Percentiles rank a stretch among this genome's conserved stretches.
Evolutionary conservation across 495 filamentous ascomycete species (phyloP).

Genomic region (Chaetomium cochliodes): DNA sequence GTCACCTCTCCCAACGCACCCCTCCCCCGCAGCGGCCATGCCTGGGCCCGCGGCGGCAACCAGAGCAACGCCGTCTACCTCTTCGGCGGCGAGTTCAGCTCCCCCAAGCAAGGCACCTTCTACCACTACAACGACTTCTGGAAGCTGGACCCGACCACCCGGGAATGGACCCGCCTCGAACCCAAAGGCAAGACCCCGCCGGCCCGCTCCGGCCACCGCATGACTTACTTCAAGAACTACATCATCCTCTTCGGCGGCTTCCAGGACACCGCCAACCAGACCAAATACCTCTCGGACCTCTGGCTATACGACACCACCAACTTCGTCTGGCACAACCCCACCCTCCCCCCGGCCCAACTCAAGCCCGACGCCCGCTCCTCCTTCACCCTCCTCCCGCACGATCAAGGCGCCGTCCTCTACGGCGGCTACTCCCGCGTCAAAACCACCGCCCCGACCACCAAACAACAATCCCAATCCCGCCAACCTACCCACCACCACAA

Average conservation of each 20-base stretch:
- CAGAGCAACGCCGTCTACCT: conserved; percentile 76
- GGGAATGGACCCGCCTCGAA: conserved; percentile 90
- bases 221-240: conserved; percentile 83
- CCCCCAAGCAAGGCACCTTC: conserved; percentile 94
- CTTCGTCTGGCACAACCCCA: conserved; percentile 73
- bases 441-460: conserved; percentile 51
- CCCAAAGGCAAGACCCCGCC: conserved; percentile 83
- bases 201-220: conserved; percentile 87
- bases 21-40: conserved; percentile 86
- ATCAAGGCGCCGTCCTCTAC: conserved; percentile 81
- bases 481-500: conserved; percentile 1
- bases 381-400: conserved; percentile 87
- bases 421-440: conserved; percentile 95
- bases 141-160: conserved; percentile 74
- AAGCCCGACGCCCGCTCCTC: conserved; percentile 88
- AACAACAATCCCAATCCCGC: conserved; percentile 37
- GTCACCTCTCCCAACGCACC: conserved; percentile 90
- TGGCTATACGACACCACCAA: conserved; percentile 63
- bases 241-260: conserved; percentile 59
- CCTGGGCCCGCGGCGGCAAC: conserved; percentile 86
- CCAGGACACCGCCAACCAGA: conserved; percentile 90
- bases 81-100: conserved; percentile 73
- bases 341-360: conserved; percentile 67
- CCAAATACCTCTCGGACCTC: conserved; percentile 77
- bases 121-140: conserved; percentile 99